Percentiles rank a stretch among this genome's conserved stretches.
Conservation (phyloP, 2,329 filamentous ascomycete species). For the Aspergillus sp. region DNA sequence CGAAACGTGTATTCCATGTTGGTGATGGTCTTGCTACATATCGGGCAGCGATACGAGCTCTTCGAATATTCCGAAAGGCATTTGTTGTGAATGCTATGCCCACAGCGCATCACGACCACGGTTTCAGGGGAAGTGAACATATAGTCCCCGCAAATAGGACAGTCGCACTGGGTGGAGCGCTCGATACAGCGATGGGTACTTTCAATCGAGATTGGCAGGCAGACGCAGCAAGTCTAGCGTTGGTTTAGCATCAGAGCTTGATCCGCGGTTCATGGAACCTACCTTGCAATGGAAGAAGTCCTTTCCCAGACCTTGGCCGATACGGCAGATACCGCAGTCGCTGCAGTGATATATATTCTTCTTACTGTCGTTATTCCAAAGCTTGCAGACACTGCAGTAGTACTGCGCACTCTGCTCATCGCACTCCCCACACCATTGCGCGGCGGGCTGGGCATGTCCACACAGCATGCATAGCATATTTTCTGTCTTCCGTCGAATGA, state of each 20-base stretch:
- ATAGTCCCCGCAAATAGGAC: constrained; percentile 92
- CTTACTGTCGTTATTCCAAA: constrained; percentile 88
- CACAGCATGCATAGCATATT: constrained; percentile 99
- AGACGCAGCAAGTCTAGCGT: constrained; percentile 76
- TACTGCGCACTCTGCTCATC: constrained; percentile 72
- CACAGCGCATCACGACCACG: constrained; percentile 90
- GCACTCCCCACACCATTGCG: constrained; percentile 68
- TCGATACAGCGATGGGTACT: constrained; percentile 89
- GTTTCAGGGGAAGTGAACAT: constrained; percentile 85
- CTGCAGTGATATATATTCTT: constrained; percentile 94
- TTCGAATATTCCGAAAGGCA: constrained; percentile 86
- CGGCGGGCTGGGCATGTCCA: constrained; percentile 70
- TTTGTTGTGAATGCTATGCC: constrained; percentile 85
- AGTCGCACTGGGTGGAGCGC: constrained; percentile 86
- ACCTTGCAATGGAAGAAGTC: constrained; percentile 99
- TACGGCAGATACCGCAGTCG: constrained; percentile 90
- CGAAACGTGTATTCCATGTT: constrained; percentile 97
- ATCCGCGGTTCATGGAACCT: constrained; percentile 16
- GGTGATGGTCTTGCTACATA: constrained; percentile 90
- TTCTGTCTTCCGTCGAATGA: constrained; percentile 74
- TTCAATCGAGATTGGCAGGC: constrained; percentile 80
- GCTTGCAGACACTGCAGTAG: constrained; percentile 87
- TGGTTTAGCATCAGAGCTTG: constrained; percentile 8
- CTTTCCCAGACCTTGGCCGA: constrained; percentile 83
- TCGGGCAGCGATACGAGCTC: constrained; percentile 87